phyloP scores from a whole-genome alignment of 2,329 filamentous ascomycete genomes.

The Pseudocercospora ulei region DNA sequence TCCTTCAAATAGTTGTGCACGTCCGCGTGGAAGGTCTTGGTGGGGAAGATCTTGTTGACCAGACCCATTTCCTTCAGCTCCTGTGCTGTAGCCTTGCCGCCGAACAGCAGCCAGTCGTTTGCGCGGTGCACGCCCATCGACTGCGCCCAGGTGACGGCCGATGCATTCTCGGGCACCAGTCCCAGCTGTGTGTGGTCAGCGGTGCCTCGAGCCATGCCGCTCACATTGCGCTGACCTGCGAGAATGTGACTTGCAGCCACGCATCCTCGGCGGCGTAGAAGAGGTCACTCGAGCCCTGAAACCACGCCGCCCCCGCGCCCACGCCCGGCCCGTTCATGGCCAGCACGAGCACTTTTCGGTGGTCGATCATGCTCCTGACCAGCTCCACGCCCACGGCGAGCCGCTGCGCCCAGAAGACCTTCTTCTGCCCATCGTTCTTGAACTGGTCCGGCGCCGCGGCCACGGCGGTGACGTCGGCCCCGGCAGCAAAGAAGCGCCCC shows the following conservation, averaged over 20 bases:
- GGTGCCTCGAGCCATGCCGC: too few relatives aligned
- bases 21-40: conserved; percentile 24
- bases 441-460: conserved; percentile 16
- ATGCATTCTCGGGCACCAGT: conserved; percentile 26
- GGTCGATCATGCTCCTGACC: conserved; percentile 26
- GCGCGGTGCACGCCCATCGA: conserved; percentile 26
- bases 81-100: conserved; percentile 24
- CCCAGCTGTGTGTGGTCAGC: too few relatives aligned
- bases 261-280: conserved; percentile 27
- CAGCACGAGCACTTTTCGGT: conserved; percentile 28
- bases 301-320: conserved; percentile 28
- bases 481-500: conserved; percentile 27
- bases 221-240: too few relatives aligned
- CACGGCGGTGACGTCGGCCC: conserved; percentile 26
- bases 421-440: conserved; percentile 26
- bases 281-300: conserved; percentile 26
- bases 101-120: conserved; percentile 28
- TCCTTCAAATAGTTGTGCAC: conserved; percentile 24
- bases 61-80: conserved; percentile 26
- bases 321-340: conserved; percentile 28
- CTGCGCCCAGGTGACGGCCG: conserved; percentile 25
- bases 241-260: conserved; percentile 28
- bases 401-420: conserved; percentile 24
- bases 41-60: conserved; percentile 28
- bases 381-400: conserved; percentile 25